A percentile compares a stretch with the other conserved stretches of the same genome.
Conservation (phyloP, 2,329 filamentous ascomycete species). For the Xylaria sp. region DNA sequence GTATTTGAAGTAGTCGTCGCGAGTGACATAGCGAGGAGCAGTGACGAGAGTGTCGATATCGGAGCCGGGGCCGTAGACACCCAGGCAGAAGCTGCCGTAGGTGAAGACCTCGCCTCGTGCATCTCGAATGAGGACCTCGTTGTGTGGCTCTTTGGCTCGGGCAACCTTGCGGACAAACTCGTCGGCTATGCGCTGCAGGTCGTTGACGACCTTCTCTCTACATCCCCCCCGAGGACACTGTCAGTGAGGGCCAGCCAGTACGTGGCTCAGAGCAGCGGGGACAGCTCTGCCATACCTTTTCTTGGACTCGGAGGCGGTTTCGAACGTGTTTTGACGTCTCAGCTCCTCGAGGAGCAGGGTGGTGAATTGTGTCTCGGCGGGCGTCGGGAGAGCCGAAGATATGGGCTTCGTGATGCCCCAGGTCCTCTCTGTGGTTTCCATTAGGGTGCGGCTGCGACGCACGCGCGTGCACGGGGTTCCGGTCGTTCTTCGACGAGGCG, state of each 20-base stretch:
- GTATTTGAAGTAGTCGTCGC: conserved; percentile 90
- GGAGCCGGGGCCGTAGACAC: conserved; percentile 93
- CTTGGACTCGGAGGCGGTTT: conserved; percentile 82
- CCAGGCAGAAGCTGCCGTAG: conserved; percentile 93
- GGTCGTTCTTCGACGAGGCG: neutral
- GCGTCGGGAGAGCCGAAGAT: conserved; percentile 79
- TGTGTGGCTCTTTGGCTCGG: conserved; percentile 74
- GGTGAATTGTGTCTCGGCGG: conserved; percentile 79
- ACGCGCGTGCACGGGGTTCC: neutral
- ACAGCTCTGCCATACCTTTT: conserved; percentile 69
- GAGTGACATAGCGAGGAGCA: conserved; percentile 86
- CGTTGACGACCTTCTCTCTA: conserved; percentile 77
- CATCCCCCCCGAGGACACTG: neutral
- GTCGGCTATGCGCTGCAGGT: conserved; percentile 81
- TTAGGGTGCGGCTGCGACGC: conserved; percentile 22
- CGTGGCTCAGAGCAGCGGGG: neutral
- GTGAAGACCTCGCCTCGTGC: conserved; percentile 94
- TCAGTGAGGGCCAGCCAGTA: neutral
- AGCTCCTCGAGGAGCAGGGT: conserved; percentile 85
- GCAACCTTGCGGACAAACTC: conserved; percentile 90
- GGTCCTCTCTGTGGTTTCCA: conserved; percentile 47
- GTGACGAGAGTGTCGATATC: conserved; percentile 98
- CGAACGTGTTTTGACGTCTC: conserved; percentile 90
- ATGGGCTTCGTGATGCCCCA: conserved; percentile 85
- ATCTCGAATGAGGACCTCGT: conserved; percentile 80